A percentile compares a stretch with the other conserved stretches of the same genome.
phyloP scores from a whole-genome alignment of 805 yeast species.

The Lachancea nothofagi region DNA sequence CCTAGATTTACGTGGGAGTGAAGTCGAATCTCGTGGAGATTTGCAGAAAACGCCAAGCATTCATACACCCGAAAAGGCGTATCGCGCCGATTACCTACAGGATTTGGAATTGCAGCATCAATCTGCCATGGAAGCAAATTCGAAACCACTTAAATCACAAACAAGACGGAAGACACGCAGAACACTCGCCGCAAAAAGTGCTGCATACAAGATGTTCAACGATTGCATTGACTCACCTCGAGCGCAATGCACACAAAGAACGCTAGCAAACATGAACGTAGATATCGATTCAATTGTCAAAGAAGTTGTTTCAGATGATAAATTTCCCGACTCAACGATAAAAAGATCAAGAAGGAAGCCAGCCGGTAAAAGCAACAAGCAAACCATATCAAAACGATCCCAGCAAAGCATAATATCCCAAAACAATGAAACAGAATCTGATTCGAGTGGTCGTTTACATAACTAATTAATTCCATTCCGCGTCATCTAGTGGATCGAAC shows the following conservation, averaged over 20 bases:
- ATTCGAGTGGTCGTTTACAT: no score
- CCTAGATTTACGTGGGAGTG: not conserved
- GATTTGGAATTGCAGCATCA: not conserved
- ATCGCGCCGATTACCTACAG: not conserved
- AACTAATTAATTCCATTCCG: no score
- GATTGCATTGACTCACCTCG: constrained; percentile 13
- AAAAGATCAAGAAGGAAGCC: constrained; percentile 2
- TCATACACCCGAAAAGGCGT: not conserved
- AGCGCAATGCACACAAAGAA: constrained; percentile 10
- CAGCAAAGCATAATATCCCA: not conserved
- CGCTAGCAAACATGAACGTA: constrained; percentile 8
- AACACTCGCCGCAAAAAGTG: constrained; percentile 3
- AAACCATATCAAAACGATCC: not conserved
- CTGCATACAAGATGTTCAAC: constrained; percentile 17
- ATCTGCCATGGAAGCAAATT: not conserved
- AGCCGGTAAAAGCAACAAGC: not conserved
- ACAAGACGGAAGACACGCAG: not conserved
- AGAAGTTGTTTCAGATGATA: constrained; percentile 12
- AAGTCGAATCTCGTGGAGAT: not conserved
- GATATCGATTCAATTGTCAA: constrained; percentile 15
- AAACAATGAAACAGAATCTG: not conserved
- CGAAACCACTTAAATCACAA: not conserved
- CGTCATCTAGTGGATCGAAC: no score
- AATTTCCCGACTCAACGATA: not conserved
- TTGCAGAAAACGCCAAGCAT: not conserved